Conservation (phyloP, 192 early-diverging fungal species). For the Pilaira anomala region DNA sequence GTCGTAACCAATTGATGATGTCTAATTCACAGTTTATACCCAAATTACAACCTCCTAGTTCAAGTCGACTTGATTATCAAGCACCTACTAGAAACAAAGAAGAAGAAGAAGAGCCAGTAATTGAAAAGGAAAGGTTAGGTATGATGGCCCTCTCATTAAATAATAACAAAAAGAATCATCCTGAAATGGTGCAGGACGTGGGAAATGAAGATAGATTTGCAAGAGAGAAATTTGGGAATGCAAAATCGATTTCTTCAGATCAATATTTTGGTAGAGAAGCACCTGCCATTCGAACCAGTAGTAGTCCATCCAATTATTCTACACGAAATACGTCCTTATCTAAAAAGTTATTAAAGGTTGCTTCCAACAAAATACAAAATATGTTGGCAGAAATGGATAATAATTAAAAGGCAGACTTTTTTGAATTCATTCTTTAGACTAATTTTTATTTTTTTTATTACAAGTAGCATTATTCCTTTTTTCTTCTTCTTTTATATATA, state of each 20-base stretch:
- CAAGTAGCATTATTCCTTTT: not conserved
- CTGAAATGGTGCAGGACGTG: not conserved
- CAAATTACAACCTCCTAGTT: not conserved
- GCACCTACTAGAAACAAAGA: not conserved
- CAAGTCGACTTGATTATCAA: constrained; percentile 14
- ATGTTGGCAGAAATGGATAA: constrained; percentile 11
- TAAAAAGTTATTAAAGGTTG: constrained; percentile 45
- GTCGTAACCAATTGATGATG: not conserved
- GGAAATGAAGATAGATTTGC: constrained; percentile 32
- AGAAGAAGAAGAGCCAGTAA: not conserved
- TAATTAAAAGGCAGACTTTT: not conserved
- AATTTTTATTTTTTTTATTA: not conserved
- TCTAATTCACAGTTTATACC: not conserved
- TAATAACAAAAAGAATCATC: not conserved
- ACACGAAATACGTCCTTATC: constrained; percentile 32
- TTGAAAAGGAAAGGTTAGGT: constrained; percentile 1
- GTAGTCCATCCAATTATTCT: constrained; percentile 16
- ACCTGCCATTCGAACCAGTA: constrained; percentile 80
- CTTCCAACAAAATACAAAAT: constrained; percentile 46
- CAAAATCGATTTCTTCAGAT: constrained; percentile 88
- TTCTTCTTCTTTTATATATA: not conserved
- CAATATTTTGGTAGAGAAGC: constrained; percentile 86
- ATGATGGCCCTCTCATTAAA: not conserved
- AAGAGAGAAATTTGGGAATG: constrained; percentile 74
- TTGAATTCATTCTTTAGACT: not conserved